Conservation (phyloP, 2,329 filamentous ascomycete genomes). For the Clonostachys rhizophaga region DNA sequence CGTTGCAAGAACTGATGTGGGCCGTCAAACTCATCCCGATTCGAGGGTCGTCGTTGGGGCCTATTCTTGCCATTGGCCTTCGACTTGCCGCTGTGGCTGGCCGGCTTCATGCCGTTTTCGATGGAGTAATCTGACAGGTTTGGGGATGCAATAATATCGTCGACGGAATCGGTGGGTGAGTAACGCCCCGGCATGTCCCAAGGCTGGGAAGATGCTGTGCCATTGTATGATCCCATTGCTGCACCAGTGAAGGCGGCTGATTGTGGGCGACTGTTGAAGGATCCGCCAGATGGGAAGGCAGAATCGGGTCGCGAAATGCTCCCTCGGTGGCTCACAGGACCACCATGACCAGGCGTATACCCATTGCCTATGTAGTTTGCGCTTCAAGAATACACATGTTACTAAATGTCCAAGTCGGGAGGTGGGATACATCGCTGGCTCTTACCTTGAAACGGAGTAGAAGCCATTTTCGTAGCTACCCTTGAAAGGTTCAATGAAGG, state of each 20-base stretch:
- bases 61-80: constrained; percentile 38
- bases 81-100: constrained; percentile 19
- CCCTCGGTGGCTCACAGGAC: background rate
- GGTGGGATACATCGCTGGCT: constrained; percentile 4
- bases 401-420: no score
- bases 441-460: constrained; percentile 32
- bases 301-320: constrained; percentile 7
- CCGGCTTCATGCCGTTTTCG: constrained; percentile 38
- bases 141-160: constrained; percentile 53
- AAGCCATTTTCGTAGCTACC: constrained; percentile 25
- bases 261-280: background rate
- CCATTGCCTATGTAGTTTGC: no score
- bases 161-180: constrained; percentile 53
- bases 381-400: no score
- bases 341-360: no score
- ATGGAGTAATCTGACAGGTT: constrained; percentile 56
- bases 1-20: constrained; percentile 77
- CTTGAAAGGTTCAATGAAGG: constrained; percentile 20
- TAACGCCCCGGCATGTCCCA: constrained; percentile 46
- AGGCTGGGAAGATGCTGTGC: constrained; percentile 27
- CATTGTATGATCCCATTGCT: constrained; percentile 28
- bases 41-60: constrained; percentile 66
- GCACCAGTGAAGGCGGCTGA: background rate
- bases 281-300: background rate
- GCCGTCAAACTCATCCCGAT: constrained; percentile 86